phyloP scores from a whole-genome alignment of 306 rosid genomes.

The Canavalia ensiformis region DNA sequence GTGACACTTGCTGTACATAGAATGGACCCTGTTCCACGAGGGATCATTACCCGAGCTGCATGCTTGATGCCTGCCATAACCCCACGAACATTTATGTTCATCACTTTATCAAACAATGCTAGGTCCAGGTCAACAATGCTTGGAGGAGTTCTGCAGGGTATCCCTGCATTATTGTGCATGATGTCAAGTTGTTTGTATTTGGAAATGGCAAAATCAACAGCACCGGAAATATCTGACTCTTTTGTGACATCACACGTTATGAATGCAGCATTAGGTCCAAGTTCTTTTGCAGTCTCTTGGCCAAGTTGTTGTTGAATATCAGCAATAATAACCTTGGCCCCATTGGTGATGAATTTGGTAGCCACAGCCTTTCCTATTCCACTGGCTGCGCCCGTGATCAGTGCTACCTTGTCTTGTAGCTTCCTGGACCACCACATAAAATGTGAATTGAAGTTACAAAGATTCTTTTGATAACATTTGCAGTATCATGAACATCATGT shows the following conservation, averaged over 20 bases:
- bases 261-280: slow-evolving; percentile 79
- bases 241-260: slow-evolving; percentile 75
- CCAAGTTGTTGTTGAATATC: slow-evolving; percentile 77
- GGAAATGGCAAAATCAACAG: slow-evolving; percentile 77
- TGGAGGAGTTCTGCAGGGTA: slow-evolving; percentile 75
- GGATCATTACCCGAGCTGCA: slow-evolving; percentile 88
- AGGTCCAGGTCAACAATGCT: slow-evolving; percentile 77
- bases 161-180: slow-evolving; percentile 88
- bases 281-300: slow-evolving; percentile 65
- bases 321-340: slow-evolving; percentile 91
- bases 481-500: neutral
- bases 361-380: slow-evolving; percentile 93
- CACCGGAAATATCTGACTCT: slow-evolving; percentile 77
- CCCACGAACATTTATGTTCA: slow-evolving; percentile 80
- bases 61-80: slow-evolving; percentile 83
- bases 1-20: slow-evolving; percentile 89
- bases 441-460: slow-evolving; percentile 10
- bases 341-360: slow-evolving; percentile 72
- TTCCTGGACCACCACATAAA: slow-evolving; percentile 56
- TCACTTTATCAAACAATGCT: slow-evolving; percentile 63
- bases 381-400: slow-evolving; percentile 94
- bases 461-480: slow-evolving; percentile 23
- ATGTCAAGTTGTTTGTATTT: slow-evolving; percentile 74
- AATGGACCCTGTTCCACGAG: slow-evolving; percentile 68
- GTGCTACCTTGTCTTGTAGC: slow-evolving; percentile 84